Conservation (phyloP, 2,329 filamentous ascomycete genomes). For the Neofusicoccum cordaticola region DNA sequence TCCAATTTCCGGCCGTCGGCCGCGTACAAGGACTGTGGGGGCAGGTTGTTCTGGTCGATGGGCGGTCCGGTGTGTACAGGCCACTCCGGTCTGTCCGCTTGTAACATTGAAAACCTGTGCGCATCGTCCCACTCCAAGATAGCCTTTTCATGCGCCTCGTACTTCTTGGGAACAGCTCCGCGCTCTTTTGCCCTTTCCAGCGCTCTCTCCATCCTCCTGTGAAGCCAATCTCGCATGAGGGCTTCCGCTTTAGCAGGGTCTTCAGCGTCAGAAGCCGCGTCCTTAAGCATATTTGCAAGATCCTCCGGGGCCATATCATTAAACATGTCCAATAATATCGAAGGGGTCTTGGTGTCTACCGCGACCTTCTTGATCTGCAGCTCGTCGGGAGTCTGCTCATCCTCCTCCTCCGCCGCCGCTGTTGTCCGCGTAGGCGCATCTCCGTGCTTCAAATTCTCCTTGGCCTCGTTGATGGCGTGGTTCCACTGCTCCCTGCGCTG, state of each 20-base stretch:
- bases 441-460: constrained; percentile 42
- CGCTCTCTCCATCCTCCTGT: not conserved
- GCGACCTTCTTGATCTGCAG: too few species aligned
- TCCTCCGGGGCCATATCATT: not conserved
- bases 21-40: constrained; percentile 48
- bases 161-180: not conserved
- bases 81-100: not conserved
- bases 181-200: too few species aligned
- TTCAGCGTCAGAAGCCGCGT: not conserved
- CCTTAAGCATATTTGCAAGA: not conserved
- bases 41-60: constrained; percentile 32
- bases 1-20: constrained; percentile 28
- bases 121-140: not conserved
- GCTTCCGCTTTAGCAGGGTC: not conserved
- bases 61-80: constrained; percentile 37
- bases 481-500: constrained; percentile 61
- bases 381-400: too few species aligned
- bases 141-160: not conserved
- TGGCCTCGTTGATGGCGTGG: constrained; percentile 55
- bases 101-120: not conserved
- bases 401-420: too few species aligned
- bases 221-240: not conserved
- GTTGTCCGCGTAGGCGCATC: not conserved
- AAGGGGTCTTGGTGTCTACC: too few species aligned
- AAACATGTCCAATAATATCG: not conserved